phyloP scores from a whole-genome alignment of 2,329 filamentous ascomycete genomes.

The Aspergillus japonicus region DNA sequence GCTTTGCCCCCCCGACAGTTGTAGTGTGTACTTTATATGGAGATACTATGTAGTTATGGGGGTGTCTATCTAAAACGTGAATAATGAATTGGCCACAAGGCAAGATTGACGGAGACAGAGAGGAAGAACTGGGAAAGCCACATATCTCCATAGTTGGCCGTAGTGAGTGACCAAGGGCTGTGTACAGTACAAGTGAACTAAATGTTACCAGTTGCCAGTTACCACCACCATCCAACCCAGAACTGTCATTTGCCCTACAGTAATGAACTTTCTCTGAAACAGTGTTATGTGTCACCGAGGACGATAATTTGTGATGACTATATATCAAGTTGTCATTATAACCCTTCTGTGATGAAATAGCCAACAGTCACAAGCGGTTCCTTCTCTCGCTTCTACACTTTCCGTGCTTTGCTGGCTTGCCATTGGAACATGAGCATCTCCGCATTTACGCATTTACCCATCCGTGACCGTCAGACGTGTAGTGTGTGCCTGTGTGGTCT shows the following conservation, averaged over 20 bases:
- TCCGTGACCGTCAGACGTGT: slow-evolving; percentile 12
- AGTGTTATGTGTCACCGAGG: too few species aligned
- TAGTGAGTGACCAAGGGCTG: neutral
- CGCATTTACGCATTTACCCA: slow-evolving; percentile 13
- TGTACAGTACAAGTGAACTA: too few species aligned
- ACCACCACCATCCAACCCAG: neutral
- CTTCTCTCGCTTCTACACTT: slow-evolving; percentile 1
- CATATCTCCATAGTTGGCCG: neutral
- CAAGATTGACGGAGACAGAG: neutral
- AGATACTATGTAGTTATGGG: neutral
- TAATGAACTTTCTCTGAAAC: neutral
- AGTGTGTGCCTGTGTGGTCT: slow-evolving; percentile 1
- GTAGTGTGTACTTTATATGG: neutral
- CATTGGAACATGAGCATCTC: slow-evolving; percentile 13
- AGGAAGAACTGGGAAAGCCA: neutral
- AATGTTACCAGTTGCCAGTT: neutral
- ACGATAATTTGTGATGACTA: neutral
- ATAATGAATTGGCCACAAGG: neutral
- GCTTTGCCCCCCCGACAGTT: neutral
- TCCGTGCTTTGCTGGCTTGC: neutral
- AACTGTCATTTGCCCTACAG: neutral
- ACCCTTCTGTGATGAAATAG: neutral
- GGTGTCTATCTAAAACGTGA: neutral
- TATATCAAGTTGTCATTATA: neutral
- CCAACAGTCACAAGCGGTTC: neutral